Base-by-base conservation (phyloP, 177 flowering plant genomes). In the Tripterygium wilfordii region DNA sequence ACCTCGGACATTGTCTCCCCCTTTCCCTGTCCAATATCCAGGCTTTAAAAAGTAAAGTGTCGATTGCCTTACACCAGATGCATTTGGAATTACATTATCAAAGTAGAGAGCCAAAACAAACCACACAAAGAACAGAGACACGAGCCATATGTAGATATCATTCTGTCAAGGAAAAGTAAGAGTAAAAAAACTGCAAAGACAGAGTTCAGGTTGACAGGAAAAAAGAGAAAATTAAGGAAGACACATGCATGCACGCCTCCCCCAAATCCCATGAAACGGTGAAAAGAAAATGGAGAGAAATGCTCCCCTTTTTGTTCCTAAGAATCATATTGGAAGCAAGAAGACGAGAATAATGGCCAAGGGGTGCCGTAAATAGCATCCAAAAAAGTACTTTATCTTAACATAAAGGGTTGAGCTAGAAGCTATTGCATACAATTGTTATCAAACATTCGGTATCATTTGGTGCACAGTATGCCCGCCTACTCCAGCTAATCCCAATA, bases 11-110 rank as follows among this genome's bases (percentile, higher is more conserved):
- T 70, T 78, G 72, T 51, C 60, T 69, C 88, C 95, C 56, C 94
- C 95, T 70, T 50, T 83, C 51, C 97, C 95, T 38, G 78, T 77
- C 99, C 97, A 94, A 62, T 94, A 94, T 30, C 84, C 74, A 40
- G 90, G 95, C 26, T 59, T 78, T 53, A 87, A 42, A 56, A 87
- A 94, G 72, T 87, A 94, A 54, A 81, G 67, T 31, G 64, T 8
- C 35, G 97, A 68, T 74, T 90, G 90, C 55, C 99, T 76, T 39
- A 82, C 82, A 36, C 97, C 95, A 43, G 77, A 69, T 32, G 86
- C 57, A 51, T 85, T 83, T 40, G 96, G 95, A 22, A 87, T 37
- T 41, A 90, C 71, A 53, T 94, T 94, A 58, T 94, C 99, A 5
- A 94, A 77, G 78, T 94, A 90, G 51, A 94, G 77, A 12, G 99